phyloP scores from a whole-genome alignment of 1,139 yeast species.

The Pneumocystis oryctolagi region DNA sequence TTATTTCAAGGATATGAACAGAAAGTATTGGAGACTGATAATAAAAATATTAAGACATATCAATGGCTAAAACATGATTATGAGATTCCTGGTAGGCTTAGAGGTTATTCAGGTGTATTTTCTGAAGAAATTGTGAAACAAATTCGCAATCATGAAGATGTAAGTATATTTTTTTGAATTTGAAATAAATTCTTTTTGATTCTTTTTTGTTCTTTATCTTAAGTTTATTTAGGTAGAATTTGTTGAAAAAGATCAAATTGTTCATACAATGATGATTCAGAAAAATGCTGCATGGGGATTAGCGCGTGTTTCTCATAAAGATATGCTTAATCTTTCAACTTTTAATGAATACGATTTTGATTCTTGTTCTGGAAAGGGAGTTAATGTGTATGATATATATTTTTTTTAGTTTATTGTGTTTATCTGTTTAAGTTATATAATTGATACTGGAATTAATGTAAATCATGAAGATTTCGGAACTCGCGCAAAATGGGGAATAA shows the following conservation, averaged over 20 bases:
- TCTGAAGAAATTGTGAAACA: slow-evolving; percentile 48
- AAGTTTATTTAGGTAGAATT: slow-evolving; percentile 36
- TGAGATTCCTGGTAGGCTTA: slow-evolving; percentile 35
- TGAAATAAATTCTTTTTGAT: slow-evolving; percentile 51
- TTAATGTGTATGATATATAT: slow-evolving; percentile 51
- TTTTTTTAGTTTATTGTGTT: not conserved
- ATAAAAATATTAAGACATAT: slow-evolving; percentile 19
- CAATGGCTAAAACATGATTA: slow-evolving; percentile 54
- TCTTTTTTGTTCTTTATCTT: slow-evolving; percentile 39
- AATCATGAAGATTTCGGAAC: slow-evolving; percentile 75
- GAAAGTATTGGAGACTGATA: slow-evolving; percentile 32
- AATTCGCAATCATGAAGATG: slow-evolving; percentile 58
- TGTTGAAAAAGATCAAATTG: slow-evolving; percentile 18
- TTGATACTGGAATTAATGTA: slow-evolving; percentile 83
- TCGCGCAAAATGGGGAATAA: slow-evolving; percentile 88
- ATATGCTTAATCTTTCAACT: slow-evolving; percentile 55
- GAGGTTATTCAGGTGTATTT: slow-evolving; percentile 25
- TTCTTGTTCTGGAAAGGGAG: slow-evolving; percentile 77
- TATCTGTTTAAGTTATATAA: slow-evolving; percentile 31
- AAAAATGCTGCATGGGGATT: slow-evolving; percentile 90
- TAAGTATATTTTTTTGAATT: slow-evolving; percentile 45
- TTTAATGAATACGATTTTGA: slow-evolving; percentile 81
- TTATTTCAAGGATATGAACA: slow-evolving; percentile 21
- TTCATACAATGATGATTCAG: slow-evolving; percentile 8
- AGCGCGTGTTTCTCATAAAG: slow-evolving; percentile 85